These are phyloP conservation scores for Rubroboletus satanas DNA, from an alignment of 768 basidiomycete genomes.

Conservation along the genomic window DNA sequence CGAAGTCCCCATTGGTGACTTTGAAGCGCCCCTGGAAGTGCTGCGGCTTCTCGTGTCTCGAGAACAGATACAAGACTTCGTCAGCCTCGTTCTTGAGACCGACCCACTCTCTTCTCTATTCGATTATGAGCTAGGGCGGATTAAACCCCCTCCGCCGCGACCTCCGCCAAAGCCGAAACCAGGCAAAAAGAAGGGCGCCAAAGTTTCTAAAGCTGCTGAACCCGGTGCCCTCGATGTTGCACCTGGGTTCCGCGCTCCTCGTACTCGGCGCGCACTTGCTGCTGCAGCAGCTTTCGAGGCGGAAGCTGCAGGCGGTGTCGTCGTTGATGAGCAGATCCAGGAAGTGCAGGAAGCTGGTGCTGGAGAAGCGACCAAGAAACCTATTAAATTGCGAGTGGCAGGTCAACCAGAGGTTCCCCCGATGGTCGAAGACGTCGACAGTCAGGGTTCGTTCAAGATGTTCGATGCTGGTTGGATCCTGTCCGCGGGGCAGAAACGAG, in stretches of 20 bases:
- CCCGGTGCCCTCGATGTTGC: conserved; percentile 35
- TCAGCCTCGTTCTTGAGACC: conserved; percentile 51
- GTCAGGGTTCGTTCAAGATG: conserved; percentile 67
- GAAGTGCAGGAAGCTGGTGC: conserved; percentile 3
- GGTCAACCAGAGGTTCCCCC: conserved; percentile 43
- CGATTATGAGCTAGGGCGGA: conserved; percentile 57
- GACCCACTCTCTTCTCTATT: conserved; percentile 67
- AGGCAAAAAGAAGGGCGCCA: conserved; percentile 37
- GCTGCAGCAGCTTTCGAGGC: conserved; percentile 43
- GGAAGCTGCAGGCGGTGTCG: conserved; percentile 27
- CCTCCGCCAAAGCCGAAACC: conserved; percentile 44
- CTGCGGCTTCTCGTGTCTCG: conserved; percentile 54
- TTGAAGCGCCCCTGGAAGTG: conserved; percentile 64
- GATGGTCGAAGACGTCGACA: conserved; percentile 69
- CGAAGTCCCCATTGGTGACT: conserved; percentile 51
- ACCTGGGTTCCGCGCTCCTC: conserved; percentile 46
- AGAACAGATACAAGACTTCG: conserved; percentile 49
- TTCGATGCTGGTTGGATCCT: conserved; percentile 91
- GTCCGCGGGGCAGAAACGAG: conserved; percentile 66
- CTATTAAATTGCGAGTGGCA: conserved; percentile 17
- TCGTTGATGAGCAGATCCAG: conserved; percentile 7
- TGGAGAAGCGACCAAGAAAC: conserved; percentile 27
- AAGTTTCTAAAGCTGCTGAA: conserved; percentile 18
- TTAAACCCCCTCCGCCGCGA: conserved; percentile 59
- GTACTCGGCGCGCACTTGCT: conserved; percentile 45